Evolutionary conservation across 2,329 filamentous ascomycete genomes (phyloP).

Genomic region (Claviceps sp.): DNA sequence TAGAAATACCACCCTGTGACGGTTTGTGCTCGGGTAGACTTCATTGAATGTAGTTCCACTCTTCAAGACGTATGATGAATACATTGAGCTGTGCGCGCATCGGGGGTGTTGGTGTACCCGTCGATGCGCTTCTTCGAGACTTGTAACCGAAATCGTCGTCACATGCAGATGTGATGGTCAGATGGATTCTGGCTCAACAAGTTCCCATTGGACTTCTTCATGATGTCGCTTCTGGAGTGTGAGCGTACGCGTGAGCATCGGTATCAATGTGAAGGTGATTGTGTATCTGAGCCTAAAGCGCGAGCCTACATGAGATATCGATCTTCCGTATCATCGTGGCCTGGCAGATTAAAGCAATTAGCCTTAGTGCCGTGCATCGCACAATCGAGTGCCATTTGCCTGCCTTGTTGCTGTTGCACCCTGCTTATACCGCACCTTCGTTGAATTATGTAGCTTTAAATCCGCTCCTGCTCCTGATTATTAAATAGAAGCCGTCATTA

Average conservation of each 20-base stretch:
- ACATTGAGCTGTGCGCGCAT: background rate
- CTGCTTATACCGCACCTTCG: background rate
- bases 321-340: background rate
- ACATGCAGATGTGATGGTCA: background rate
- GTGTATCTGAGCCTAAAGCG: background rate
- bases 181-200: background rate
- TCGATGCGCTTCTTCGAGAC: background rate
- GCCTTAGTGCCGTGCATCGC: background rate
- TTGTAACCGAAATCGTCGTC: background rate
- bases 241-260: background rate
- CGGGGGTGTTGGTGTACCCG: background rate
- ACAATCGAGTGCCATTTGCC: background rate
- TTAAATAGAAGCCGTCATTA: background rate
- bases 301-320: background rate
- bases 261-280: background rate
- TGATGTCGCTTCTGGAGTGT: background rate
- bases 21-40: background rate
- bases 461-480: background rate
- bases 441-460: background rate
- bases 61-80: background rate
- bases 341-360: background rate
- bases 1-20: background rate
- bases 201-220: background rate
- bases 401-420: background rate
- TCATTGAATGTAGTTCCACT: background rate